Base-by-base conservation (phyloP, 257 asterid species). In the Solanum clarkiae region DNA sequence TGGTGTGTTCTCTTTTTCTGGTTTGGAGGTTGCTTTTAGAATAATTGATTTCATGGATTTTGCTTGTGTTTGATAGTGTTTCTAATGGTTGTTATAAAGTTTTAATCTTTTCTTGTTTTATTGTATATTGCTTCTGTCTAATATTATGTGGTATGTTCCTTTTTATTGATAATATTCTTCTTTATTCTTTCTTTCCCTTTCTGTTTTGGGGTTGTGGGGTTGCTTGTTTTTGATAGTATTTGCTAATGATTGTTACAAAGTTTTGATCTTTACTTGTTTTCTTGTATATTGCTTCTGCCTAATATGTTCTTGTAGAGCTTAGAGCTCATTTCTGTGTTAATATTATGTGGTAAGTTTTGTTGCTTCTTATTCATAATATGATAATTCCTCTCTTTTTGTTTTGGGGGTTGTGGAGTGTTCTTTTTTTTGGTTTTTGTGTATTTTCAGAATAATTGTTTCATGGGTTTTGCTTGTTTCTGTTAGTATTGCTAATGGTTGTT, bases 281-380 rank as follows among this genome's bases (percentile, higher is more conserved):
- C 45, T 68, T 24, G 51, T 71, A 13, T 42, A 51, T 63, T 74
- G 51, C 24, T 17, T 69, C 77, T 69, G 51, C 20, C 81, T 71
- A 11, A 54, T 45, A 6, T 54, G 47, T 96, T 42, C 95, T 96
- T 75, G 92, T 92, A 84, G 97, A 96, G 94, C 99, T 97, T 55
- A 93, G 95, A 90, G 98, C 98, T 26, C 98, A 95, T 85, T 97
- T 95, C 40, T 97, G 99, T 65, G 95, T 95, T 82, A 95, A 95
- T 88, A 92, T 95, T 66, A 94, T 95, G 99, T 91, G 99, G 98
- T 94, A 62, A 17, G 80, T 18, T 3, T 22, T 74, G 62, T 42
- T 72, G 62, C 15, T 85, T 56, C 60, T 80, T 56, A 47, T 81
- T 88, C 42, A 36, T 44, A 40, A 9, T 36, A 10, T 86, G 82